These are phyloP conservation scores for Pichia paraexigua DNA, from an alignment of 805 yeast genomes.

Conservation along the genomic window DNA sequence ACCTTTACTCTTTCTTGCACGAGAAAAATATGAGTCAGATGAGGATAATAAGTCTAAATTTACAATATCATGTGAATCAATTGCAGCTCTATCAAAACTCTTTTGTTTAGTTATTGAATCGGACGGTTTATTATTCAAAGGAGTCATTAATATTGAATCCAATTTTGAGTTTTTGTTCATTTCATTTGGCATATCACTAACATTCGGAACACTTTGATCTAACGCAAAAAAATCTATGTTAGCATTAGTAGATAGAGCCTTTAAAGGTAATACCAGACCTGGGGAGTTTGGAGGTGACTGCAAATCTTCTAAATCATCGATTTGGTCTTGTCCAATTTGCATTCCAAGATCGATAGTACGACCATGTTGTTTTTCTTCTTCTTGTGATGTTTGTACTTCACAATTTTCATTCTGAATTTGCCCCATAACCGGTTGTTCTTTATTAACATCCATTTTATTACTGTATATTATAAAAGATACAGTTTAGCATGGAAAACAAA, in stretches of 20 bases:
- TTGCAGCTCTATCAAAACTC: background rate
- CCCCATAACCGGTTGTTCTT: background rate
- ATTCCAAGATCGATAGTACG: background rate
- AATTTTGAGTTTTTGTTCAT: background rate
- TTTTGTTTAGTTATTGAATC: background rate
- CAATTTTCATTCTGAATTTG: background rate
- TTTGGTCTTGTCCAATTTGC: conserved; percentile 1
- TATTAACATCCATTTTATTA: background rate
- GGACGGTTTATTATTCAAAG: background rate
- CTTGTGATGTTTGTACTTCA: background rate
- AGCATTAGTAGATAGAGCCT: conserved; percentile 15
- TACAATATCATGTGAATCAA: background rate
- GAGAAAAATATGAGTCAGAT: conserved; percentile 29
- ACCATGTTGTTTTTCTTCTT: background rate
- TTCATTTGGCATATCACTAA: background rate
- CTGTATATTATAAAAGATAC: background rate
- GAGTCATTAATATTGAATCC: background rate
- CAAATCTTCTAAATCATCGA: conserved; percentile 9
- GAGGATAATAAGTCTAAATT: conserved; percentile 16
- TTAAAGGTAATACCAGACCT: conserved; percentile 16
- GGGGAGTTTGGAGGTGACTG: conserved; percentile 28
- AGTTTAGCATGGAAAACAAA: no score
- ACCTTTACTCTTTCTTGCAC: conserved; percentile 19
- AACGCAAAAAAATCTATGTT: conserved; percentile 27
- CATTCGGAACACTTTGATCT: background rate